Base-by-base conservation (phyloP, 345 rosid species). In the Ricinus communis region DNA sequence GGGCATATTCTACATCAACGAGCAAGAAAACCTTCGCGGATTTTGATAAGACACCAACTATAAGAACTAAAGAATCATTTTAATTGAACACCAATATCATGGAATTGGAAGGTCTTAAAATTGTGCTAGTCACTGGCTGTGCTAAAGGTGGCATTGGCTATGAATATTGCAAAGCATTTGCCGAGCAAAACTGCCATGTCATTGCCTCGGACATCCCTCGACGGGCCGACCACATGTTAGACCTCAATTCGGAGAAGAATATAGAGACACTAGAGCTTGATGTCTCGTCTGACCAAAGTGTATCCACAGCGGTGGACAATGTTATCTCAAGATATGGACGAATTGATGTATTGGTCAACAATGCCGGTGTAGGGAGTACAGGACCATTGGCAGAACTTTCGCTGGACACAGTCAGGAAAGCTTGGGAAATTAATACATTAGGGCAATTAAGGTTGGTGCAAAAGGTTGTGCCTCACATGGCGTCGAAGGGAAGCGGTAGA, bases 401-500 rank as follows among this genome's bases (percentile, higher is more conserved):
- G 0, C 68, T 85, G 0, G 87, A 87, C 25, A 43, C 43, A 22
- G 60, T 85, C 18, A 74, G 80, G 14, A 85, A 78, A 63, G 84
- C 90, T 58, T 89, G 81, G 83, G 91, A 87, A 71, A 84, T 87
- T 62, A 89, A 89, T 81, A 71, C 87, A 6, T 8, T 87, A 43
- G 94, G 91, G 65, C 90, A 84, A 66, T 71, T 89, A 15, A 80
- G 91, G 33, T 54, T 89, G 85, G 83, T 87, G 49, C 94, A 89
- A 70, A 80, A 82, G 24, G 85, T 87, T 16, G 91, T 87, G n/a
- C 94, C 94, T 19, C 52, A 82, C 76, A 89, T 87, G 94, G 91
- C 83, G 0, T 68, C 75, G 11, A 68, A 78, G 45, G 66, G 85
- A 1, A 70, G 72, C 10, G 94, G 94, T 43, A 68, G 69, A 15